Evolutionary conservation across 2,329 filamentous ascomycete genomes (phyloP).

Genomic region (Phialocephala subalpina): DNA sequence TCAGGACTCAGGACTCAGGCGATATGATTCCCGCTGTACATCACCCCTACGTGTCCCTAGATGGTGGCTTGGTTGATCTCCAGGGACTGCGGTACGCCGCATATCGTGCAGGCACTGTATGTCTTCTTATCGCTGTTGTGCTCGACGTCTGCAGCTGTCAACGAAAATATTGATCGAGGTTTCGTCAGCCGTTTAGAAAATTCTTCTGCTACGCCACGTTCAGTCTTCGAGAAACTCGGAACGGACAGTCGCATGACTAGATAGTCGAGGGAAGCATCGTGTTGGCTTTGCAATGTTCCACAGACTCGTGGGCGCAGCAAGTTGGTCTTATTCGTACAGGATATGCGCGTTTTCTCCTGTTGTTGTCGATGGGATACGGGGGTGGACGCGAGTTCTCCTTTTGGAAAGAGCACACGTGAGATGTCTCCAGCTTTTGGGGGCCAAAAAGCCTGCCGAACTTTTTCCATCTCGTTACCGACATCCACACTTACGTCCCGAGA

Average conservation of each 20-base stretch:
- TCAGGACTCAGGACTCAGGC: neutral
- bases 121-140: too few species aligned
- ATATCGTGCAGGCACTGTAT: too few species aligned
- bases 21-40: neutral
- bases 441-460: neutral
- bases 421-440: neutral
- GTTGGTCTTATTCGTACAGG: neutral
- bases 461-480: neutral
- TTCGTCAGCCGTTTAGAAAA: neutral
- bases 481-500: too few species aligned
- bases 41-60: neutral
- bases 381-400: too few species aligned
- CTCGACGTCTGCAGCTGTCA: too few species aligned
- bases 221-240: too few species aligned
- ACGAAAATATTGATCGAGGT: too few species aligned
- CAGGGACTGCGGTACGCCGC: too few species aligned
- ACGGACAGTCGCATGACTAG: neutral
- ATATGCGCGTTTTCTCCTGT: neutral
- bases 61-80: too few species aligned
- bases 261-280: neutral
- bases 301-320: neutral
- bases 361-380: neutral
- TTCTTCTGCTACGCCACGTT: neutral
- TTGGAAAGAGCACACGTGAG: neutral
- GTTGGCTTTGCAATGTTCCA: neutral